Evolutionary conservation across 257 asterid species (phyloP), one percentile per base, ranked within the genome.

Genomic region (Lithospermum erythrorhizon): DNA sequence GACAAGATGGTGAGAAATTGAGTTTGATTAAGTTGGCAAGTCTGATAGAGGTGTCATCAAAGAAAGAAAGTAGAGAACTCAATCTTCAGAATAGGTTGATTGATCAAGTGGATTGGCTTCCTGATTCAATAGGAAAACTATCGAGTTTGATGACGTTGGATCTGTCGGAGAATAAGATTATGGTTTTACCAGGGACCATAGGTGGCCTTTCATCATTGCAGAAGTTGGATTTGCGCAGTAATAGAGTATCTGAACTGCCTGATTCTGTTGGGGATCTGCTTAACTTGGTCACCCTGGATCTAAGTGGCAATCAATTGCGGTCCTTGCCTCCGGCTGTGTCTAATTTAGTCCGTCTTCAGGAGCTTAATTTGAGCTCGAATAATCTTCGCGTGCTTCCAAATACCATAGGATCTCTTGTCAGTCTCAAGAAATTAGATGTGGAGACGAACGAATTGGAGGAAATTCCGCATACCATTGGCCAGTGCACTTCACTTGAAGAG

Each of bases 41-140:
- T 69, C 75, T 90, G 49, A 85, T 87, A 58, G 94, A 90, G 63
- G 82, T 83, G 24, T 81, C 89, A 17, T 84, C 91, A 1, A 90
- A 87, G 84, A 90, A 82, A 70, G 94, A 86, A 66, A 85, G 78
- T 45, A 65, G 57, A 59, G 83, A 87, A 61, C 82, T 90, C 24
- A 73, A 53, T 51, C 89, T 90, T 29, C 73, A 61, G 56, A 84
- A 76, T 23, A 87, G 72, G 65, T 75, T 90, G 73, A 68, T 80
- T 9, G 97, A 90, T 21, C 97, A 87, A 58, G 70, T 87, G 13
- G 95, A 87, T 37, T 90, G 97, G 97, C 83, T 90, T 72, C 97
- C 97, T 17, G 97, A 90, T 83, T 87, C 96, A 6, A 70, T 90
- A 52, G 89, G 97, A 73, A 90, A 90, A 75, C 83, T 90, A 19